Percentiles rank a stretch among this genome's conserved stretches.
phyloP scores from a whole-genome alignment of 2,329 filamentous ascomycete genomes.

The Domatiomyces catenatus region DNA sequence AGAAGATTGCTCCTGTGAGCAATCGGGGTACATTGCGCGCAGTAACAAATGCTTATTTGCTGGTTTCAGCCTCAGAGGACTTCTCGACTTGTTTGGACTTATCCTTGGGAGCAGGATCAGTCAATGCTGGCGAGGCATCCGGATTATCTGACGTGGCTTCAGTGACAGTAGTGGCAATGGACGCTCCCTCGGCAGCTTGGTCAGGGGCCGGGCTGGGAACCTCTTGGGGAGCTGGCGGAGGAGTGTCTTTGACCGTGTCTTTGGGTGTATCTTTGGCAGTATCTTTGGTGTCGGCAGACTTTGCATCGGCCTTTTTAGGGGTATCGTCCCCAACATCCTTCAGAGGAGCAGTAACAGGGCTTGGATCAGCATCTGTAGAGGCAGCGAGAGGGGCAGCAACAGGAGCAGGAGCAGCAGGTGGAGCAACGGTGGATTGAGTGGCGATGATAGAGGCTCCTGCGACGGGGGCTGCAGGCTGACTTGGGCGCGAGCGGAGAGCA shows the following conservation, averaged over 20 bases:
- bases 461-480: constrained; percentile 1
- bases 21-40: too few relatives aligned
- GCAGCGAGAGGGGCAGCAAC: constrained; percentile 2
- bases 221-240: background rate
- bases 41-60: too few relatives aligned
- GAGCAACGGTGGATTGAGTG: constrained; percentile 1
- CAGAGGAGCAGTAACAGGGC: constrained; percentile 12
- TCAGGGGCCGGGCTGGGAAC: background rate
- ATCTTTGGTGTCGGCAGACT: background rate
- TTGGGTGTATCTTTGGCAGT: background rate
- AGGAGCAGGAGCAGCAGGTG: constrained; percentile 14
- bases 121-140: constrained; percentile 3
- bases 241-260: background rate
- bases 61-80: background rate
- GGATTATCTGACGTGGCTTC: constrained; percentile 1
- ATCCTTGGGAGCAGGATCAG: background rate
- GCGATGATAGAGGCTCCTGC: background rate
- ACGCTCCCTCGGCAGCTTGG: background rate
- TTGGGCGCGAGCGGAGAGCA: constrained; percentile 12
- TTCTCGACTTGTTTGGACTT: background rate
- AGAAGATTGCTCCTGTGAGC: background rate
- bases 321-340: constrained; percentile 1
- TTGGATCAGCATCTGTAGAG: constrained; percentile 11
- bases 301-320: constrained; percentile 1
- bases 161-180: background rate